phyloP scores from a whole-genome alignment of 768 basidiomycete genomes.

The Xerocomus potaroensis region DNA sequence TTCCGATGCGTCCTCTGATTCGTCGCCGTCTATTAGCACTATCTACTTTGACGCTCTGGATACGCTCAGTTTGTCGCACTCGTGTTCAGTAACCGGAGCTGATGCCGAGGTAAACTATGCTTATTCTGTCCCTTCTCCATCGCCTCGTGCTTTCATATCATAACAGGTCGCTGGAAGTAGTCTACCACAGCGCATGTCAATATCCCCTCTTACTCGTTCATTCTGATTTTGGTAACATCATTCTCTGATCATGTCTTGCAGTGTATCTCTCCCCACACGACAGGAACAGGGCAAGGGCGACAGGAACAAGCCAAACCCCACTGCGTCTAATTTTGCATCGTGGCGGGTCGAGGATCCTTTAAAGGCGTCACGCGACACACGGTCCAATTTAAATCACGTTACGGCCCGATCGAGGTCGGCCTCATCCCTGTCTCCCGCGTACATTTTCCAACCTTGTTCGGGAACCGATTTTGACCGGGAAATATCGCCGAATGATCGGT shows the following conservation, averaged over 20 bases:
- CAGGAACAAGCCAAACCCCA: slow-evolving; percentile 10
- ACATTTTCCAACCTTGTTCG: neutral
- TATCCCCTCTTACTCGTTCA: slow-evolving; percentile 12
- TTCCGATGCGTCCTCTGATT: slow-evolving; percentile 2
- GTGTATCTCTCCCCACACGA: slow-evolving; percentile 1
- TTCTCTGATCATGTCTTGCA: slow-evolving; percentile 9
- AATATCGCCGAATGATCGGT: neutral
- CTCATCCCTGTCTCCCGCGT: slow-evolving; percentile 1
- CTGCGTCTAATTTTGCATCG: slow-evolving; percentile 15
- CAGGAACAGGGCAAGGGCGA: slow-evolving; percentile 6
- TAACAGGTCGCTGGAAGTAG: slow-evolving; percentile 9
- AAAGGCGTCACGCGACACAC: neutral
- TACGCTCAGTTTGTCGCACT: slow-evolving; percentile 4
- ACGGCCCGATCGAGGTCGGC: slow-evolving; percentile 2
- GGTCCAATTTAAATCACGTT: neutral
- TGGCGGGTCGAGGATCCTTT: slow-evolving; percentile 18
- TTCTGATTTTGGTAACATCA: slow-evolving; percentile 7
- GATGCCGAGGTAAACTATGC: slow-evolving; percentile 9
- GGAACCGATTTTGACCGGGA: slow-evolving; percentile 1
- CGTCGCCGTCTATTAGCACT: slow-evolving; percentile 12
- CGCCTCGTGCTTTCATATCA: slow-evolving; percentile 1
- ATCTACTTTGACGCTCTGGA: slow-evolving; percentile 27
- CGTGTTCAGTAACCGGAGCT: slow-evolving; percentile 1
- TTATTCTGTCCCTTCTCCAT: neutral
- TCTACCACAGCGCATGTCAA: slow-evolving; percentile 9